These are phyloP conservation scores for Albifimbria verrucaria DNA, from an alignment of 2,329 filamentous ascomycete genomes.

Conservation along the genomic window DNA sequence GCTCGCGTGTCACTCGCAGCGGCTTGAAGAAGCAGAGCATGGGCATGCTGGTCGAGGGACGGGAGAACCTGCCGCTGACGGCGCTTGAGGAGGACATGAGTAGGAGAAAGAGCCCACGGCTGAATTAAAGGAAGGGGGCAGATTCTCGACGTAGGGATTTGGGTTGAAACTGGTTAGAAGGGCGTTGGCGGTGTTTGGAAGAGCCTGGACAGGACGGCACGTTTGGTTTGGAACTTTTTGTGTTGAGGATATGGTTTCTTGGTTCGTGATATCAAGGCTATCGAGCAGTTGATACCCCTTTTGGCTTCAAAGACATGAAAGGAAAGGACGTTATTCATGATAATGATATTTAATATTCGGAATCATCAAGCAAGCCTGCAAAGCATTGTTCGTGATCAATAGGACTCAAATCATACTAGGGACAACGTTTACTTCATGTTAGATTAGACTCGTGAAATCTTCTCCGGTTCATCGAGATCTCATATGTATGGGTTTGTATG, in stretches of 20 bases:
- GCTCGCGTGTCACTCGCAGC: conserved; percentile 28
- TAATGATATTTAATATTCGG: not conserved
- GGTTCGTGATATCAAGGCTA: conserved; percentile 22
- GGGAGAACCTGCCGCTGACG: conserved; percentile 48
- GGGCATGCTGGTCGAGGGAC: conserved; percentile 37
- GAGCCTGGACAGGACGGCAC: conserved; percentile 7
- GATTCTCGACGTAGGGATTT: not conserved
- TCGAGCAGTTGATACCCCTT: conserved; percentile 31
- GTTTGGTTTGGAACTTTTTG: conserved; percentile 6
- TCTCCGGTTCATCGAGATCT: too few species aligned
- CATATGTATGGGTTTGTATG: too few species aligned
- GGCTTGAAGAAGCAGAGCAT: conserved; percentile 29
- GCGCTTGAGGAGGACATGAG: conserved; percentile 43
- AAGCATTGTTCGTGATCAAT: too few species aligned
- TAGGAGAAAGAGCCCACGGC: conserved; percentile 53
- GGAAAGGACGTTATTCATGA: too few species aligned
- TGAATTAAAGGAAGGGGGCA: conserved; percentile 27
- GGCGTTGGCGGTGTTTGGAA: conserved; percentile 10
- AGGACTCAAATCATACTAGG: too few species aligned
- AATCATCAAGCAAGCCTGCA: too few species aligned
- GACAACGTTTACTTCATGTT: too few species aligned
- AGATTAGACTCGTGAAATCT: too few species aligned
- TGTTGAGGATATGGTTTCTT: conserved; percentile 8
- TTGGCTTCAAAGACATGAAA: not conserved
- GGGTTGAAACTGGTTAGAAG: not conserved